Conservation (phyloP, 345 rosid species). For the Erodium maritimum region DNA sequence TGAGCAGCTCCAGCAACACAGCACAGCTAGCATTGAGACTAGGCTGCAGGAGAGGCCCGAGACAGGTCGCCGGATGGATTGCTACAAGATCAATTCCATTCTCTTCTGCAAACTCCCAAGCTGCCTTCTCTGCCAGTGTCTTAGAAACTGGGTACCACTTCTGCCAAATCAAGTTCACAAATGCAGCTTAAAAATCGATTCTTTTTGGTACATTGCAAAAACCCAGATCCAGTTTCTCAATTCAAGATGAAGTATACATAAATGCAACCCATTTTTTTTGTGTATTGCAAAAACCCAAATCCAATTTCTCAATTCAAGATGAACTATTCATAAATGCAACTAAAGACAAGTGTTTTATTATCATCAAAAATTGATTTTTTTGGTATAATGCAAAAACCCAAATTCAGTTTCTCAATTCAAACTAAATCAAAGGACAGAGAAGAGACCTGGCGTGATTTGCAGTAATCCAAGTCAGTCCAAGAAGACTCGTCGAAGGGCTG, state of each 20-base stretch:
- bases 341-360: too few relatives aligned
- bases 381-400: too few relatives aligned
- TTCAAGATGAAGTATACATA: too few relatives aligned
- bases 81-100: constrained; percentile 55
- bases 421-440: not conserved
- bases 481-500: constrained; percentile 52
- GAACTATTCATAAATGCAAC: too few relatives aligned
- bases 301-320: too few relatives aligned
- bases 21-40: constrained; percentile 69
- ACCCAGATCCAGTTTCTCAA: not conserved
- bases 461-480: constrained; percentile 72
- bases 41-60: constrained; percentile 66
- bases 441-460: constrained; percentile 45
- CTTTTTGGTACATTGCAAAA: too few relatives aligned
- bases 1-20: constrained; percentile 45
- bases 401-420: not conserved
- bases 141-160: constrained; percentile 81
- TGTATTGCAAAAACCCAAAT: too few relatives aligned
- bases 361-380: too few relatives aligned
- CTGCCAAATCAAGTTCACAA: constrained; percentile 13
- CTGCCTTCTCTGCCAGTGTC: constrained; percentile 72
- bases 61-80: constrained; percentile 63
- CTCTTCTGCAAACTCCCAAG: constrained; percentile 58
- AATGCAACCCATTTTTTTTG: too few relatives aligned
- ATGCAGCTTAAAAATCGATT: not conserved